Evolutionary conservation across 225 moss, liverwort and hornwort genomes (phyloP).

Genomic region (Polytrichum formosum): DNA sequence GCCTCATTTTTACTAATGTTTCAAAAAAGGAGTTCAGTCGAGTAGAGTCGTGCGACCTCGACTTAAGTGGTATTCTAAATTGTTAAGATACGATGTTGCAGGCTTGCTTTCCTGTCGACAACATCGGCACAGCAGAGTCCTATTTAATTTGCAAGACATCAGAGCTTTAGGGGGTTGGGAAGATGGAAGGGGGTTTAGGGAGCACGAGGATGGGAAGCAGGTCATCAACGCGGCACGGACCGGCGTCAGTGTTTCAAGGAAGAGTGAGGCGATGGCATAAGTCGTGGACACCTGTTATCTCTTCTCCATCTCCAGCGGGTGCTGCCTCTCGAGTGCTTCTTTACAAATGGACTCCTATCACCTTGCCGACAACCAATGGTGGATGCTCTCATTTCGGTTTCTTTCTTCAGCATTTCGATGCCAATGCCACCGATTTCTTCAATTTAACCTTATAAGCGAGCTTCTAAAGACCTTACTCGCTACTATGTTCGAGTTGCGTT

Average conservation of each 20-base stretch:
- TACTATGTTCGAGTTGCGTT: background rate
- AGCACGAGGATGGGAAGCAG: constrained; percentile 72
- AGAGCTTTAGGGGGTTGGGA: background rate
- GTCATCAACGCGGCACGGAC: constrained; percentile 68
- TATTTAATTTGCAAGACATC: background rate
- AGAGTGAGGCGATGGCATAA: constrained; percentile 68
- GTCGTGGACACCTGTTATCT: constrained; percentile 50
- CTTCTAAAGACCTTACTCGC: too few species aligned
- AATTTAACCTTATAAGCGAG: background rate
- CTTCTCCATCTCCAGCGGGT: constrained; percentile 38
- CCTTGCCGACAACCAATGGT: constrained; percentile 38
- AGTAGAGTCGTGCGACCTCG: too few species aligned
- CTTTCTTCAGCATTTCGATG: background rate
- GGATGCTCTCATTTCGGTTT: background rate
- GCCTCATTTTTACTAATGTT: too few species aligned
- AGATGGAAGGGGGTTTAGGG: constrained; percentile 56
- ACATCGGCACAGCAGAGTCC: too few species aligned
- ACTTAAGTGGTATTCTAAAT: too few species aligned
- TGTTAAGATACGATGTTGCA: too few species aligned
- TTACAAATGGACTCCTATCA: constrained; percentile 53
- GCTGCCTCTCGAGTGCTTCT: constrained; percentile 49
- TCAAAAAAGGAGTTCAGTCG: too few species aligned
- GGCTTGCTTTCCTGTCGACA: too few species aligned
- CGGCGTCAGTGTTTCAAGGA: constrained; percentile 65
- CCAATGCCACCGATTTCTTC: background rate